Base-by-base conservation (phyloP, 768 basidiomycete genomes). In the Tricholoma terreum region DNA sequence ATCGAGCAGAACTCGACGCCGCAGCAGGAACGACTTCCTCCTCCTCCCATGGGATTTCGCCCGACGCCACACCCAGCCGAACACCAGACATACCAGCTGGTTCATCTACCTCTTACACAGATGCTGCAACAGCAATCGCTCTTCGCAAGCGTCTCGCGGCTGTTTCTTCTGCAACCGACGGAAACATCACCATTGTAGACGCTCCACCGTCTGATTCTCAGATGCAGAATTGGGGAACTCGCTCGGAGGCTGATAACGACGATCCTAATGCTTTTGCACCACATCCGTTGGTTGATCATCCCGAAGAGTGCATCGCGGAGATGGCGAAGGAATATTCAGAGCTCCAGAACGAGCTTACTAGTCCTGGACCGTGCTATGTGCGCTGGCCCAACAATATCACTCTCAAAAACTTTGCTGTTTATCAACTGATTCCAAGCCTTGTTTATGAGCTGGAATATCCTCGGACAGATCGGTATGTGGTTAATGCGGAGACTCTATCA, bases 361-460 rank as follows among this genome's bases (percentile, higher is more conserved):
- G 87, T 55, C 75, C 79, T 27, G 94, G 95, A 3, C 82, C 85
- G 7, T 69, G 77, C 49, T 74, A 76, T 52, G 79, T 94, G 36
- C 80, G 78, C 15, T 99, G 91, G 84, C 95, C 95, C 0, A 78
- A 86, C 48, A 98, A 94, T 68, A 81, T 98, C 59, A 87, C 86
- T 0, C 81, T 84, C 67, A 82, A 79, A 65, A 89, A 93, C 71
- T 98, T 94, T 67, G 82, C 82, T 27, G 81, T 88, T 36, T 99
- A 95, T 72, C 84, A 92, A 73, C 74, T 95, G 36, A 86, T 91
- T 46, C 97, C 97, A 12, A 93, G 93, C 0, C 79, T 99, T 42
- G 94, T 98, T 6, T 99, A 99, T 67, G 94, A 98, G 70, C 77
- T 98, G 33, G 95, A 98, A 72, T 99, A 95, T 70, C 96, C 96